A percentile compares a stretch with the other conserved stretches of the same genome.
These are phyloP conservation scores for Diaporthe sp. DNA, from an alignment of 2,329 filamentous ascomycete genomes.

Conservation along the genomic window DNA sequence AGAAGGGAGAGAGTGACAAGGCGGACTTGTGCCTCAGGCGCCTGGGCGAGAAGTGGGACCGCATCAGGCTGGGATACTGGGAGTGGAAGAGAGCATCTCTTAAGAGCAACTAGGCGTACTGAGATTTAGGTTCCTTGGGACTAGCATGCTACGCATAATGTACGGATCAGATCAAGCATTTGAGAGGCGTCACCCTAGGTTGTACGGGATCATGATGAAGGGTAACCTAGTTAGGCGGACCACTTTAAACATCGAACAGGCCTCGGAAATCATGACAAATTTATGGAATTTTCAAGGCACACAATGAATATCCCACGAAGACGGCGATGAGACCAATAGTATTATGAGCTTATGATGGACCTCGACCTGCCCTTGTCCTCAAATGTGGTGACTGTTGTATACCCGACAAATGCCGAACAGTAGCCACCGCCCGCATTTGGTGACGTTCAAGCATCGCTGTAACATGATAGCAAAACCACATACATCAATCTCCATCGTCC, in stretches of 20 bases:
- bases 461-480: not conserved
- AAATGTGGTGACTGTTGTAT: not conserved
- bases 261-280: not conserved
- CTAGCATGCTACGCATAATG: not conserved
- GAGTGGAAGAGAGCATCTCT: constrained; percentile 73
- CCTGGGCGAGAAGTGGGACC: constrained; percentile 88
- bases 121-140: not conserved
- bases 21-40: constrained; percentile 78
- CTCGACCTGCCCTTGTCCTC: not conserved
- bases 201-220: not conserved
- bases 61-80: constrained; percentile 93
- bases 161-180: not conserved
- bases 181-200: not conserved
- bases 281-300: not conserved
- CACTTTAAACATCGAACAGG: not conserved
- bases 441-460: not conserved
- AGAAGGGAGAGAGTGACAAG: constrained; percentile 66
- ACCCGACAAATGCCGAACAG: not conserved
- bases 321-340: not conserved
- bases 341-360: not conserved
- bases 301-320: not conserved
- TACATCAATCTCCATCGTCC: not conserved
- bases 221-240: not conserved
- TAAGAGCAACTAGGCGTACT: constrained; percentile 29
- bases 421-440: not conserved